Evolutionary conservation across 176 grass and related monocot genomes (phyloP), one percentile per base, ranked within the genome.

Genomic region (Neostapfia colusana): DNA sequence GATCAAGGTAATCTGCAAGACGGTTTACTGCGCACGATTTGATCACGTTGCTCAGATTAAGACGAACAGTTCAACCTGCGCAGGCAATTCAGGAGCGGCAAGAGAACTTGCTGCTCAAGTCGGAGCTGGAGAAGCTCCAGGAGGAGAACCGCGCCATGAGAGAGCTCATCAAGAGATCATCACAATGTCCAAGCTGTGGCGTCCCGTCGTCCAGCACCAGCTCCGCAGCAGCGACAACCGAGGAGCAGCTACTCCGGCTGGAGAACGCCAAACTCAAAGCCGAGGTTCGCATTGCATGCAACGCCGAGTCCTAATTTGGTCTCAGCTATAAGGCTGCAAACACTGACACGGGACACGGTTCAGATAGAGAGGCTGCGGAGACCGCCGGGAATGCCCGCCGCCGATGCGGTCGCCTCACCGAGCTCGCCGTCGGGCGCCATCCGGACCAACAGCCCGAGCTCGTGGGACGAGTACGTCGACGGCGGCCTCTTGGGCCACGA

Each of bases 61-160:
- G 8, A 24, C 53, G 24, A 5, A 57, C 2, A 12, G 9, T 13
- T 34, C 49, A n/a, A 54, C 44, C 24, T 61, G 41, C 54, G 59
- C 76, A 97, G 95, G 79, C 84, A 49, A 85, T 76, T 48, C 89
- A 97, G 89, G 91, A 97, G 69, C 76, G 91, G 28, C 91, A 97
- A 23, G 91, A 97, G 89, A 97, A 93, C 77, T 84, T 86, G 40
- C 84, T 92, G 49, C 84, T 93, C 39, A 90, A 88, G 84, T 93
- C 82, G 3, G 90, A 93, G 88, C 77, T 97, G 69, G 89, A 97
- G 12, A 97, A 90, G 67, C 86, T 93, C 45, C 67, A 81, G 26
- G 82, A 89, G 75, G 86, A 97, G 38, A 91, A 89, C 79, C 88
- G 82, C 38, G 72, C 79, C 14, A 77, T 97, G 89, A 58, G 86